Conservation (phyloP, 257 asterid genomes). For the Rehmannia glutinosa region DNA sequence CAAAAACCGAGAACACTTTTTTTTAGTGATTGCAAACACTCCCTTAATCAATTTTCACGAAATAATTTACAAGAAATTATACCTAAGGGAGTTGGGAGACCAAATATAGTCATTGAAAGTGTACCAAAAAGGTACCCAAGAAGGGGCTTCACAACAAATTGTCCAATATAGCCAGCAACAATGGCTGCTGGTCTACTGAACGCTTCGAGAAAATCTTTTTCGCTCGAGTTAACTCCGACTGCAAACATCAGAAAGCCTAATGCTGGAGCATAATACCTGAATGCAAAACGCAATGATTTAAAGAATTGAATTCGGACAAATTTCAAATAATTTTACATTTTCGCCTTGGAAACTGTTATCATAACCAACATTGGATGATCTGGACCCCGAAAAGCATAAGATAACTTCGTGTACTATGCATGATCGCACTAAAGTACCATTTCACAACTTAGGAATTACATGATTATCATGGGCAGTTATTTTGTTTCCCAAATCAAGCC, state of each 20-base stretch:
- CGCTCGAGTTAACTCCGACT: slow-evolving; percentile 94
- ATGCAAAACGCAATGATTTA: slow-evolving; percentile 26
- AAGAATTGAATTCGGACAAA: neutral
- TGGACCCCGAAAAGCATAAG: neutral
- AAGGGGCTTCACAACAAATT: slow-evolving; percentile 78
- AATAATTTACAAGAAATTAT: neutral
- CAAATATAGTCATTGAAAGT: slow-evolving; percentile 50
- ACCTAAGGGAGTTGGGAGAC: slow-evolving; percentile 89
- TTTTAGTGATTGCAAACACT: too few species aligned
- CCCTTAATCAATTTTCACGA: slow-evolving; percentile 4
- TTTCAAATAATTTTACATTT: neutral
- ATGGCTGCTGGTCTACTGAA: slow-evolving; percentile 66
- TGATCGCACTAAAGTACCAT: neutral
- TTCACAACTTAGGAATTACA: too few species aligned
- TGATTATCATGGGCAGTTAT: too few species aligned
- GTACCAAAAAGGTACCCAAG: slow-evolving; percentile 87
- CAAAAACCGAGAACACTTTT: too few species aligned
- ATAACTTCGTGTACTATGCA: neutral
- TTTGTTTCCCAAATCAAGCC: too few species aligned
- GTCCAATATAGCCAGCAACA: slow-evolving; percentile 78
- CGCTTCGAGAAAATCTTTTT: slow-evolving; percentile 91
- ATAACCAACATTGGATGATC: neutral
- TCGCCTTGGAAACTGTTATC: neutral
- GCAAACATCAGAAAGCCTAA: slow-evolving; percentile 98
- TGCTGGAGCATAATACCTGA: slow-evolving; percentile 97